Conservation (phyloP, 306 rosid species). For the Cyclanthera cordifolia region DNA sequence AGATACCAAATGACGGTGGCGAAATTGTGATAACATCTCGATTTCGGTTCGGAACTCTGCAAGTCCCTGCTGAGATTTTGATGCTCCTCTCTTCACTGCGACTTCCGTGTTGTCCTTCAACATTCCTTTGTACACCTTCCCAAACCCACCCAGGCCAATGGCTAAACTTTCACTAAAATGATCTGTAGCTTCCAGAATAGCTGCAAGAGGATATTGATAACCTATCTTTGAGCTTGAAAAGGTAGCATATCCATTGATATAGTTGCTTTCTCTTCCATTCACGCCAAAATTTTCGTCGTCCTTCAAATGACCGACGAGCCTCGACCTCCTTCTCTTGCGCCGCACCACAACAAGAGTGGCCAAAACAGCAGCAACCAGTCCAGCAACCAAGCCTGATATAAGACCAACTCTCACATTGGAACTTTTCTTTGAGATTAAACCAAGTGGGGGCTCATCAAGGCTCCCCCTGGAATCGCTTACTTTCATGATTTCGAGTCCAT, state of each 20-base stretch:
- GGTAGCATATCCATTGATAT: neutral
- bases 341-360: conserved; percentile 21
- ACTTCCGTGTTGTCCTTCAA: conserved; percentile 43
- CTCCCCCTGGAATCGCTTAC: conserved; percentile 34
- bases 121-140: conserved; percentile 57
- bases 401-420: conserved; percentile 28
- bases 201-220: conserved; percentile 38
- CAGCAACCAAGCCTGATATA: conserved; percentile 31
- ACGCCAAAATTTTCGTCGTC: conserved; percentile 14
- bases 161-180: conserved; percentile 45
- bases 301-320: conserved; percentile 24
- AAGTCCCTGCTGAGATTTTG: conserved; percentile 45
- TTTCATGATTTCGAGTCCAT: conserved; percentile 62
- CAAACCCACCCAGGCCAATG: conserved; percentile 61
- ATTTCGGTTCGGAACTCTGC: conserved; percentile 54
- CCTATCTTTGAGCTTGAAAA: conserved; percentile 36
- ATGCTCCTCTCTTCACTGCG: conserved; percentile 51
- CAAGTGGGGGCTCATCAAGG: conserved; percentile 24
- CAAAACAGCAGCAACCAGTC: conserved; percentile 19
- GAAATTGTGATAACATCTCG: conserved; percentile 58
- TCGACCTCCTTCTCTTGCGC: conserved; percentile 30
- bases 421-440: conserved; percentile 1
- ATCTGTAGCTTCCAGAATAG: conserved; percentile 46
- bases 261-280: conserved; percentile 15
- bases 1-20: conserved; percentile 63